phyloP scores from a whole-genome alignment of 768 basidiomycete species.

The Pulveroboletus frians region DNA sequence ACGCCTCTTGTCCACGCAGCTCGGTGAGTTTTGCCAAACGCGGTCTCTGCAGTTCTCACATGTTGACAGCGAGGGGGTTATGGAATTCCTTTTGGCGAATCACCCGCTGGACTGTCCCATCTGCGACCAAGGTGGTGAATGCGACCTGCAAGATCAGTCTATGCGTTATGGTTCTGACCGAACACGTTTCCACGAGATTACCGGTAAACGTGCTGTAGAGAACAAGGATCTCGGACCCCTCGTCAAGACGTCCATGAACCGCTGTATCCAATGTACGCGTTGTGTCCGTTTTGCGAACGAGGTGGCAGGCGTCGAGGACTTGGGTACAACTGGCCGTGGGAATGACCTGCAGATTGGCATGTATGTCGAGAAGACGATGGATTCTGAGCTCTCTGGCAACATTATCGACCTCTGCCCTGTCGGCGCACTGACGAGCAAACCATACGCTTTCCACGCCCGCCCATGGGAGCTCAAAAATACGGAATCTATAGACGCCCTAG shows the following conservation, averaged over 20 bases:
- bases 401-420: constrained; percentile 97
- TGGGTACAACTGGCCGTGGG: constrained; percentile 94
- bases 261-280: constrained; percentile 98
- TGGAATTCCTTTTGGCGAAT: constrained; percentile 97
- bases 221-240: constrained; percentile 98
- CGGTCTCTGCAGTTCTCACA: constrained; percentile 5
- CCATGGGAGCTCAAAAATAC: constrained; percentile 99
- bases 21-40: constrained; percentile 40
- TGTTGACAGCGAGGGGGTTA: constrained; percentile 79
- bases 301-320: constrained; percentile 95
- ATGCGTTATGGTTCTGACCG: constrained; percentile 99
- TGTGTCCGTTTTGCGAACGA: constrained; percentile 99
- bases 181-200: constrained; percentile 95
- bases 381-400: constrained; percentile 97
- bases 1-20: constrained; percentile 88
- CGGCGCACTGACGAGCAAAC: constrained; percentile 96
- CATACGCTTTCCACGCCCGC: constrained; percentile 94
- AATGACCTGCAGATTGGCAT: constrained; percentile 99
- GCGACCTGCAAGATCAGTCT: constrained; percentile 97
- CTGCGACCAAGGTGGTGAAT: constrained; percentile 98
- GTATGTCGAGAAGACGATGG: constrained; percentile 96
- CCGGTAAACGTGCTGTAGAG: constrained; percentile 96
- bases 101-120: constrained; percentile 98
- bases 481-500: constrained; percentile 91
- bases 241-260: constrained; percentile 98